Evolutionary conservation across 768 basidiomycete species (phyloP), one percentile per base, ranked within the genome.

Genomic region (Artomyces pyxidatus): DNA sequence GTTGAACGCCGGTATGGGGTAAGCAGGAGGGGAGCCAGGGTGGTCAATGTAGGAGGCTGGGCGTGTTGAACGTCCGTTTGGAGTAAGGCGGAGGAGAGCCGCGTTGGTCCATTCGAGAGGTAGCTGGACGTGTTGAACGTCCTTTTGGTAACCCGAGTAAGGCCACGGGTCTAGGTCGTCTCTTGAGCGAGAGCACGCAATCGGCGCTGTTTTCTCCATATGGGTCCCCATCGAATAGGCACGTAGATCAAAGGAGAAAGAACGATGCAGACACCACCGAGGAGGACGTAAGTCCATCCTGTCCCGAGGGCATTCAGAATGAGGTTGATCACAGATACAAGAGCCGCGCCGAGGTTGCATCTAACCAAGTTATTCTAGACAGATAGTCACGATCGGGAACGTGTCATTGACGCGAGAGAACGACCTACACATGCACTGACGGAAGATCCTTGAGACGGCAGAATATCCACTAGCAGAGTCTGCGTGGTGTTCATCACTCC

Each of bases 211-310:
- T 68, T 65, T 12, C 81, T 71, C 67, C 69, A 83, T 16, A 58
- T 60, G 14, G 85, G 82, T 6, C 83, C 85, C 40, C 78, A 66
- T 47, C 62, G 61, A 17, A 81, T 65, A 22, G 72, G 67, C 19
- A 82, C 50, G 58, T 69, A 80, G 35, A 78, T 60, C 45, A 80
- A 61, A 0, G 84, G 83, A 3, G 70, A 54, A 19, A 70, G 65
- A 0, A 75, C 56, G 8, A 77, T 50, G 45, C 71, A 66, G 27
- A 84, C 58, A 3, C 73, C 74, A 3, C 69, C 73, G n/a, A 85
- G 67, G 12, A 86, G 62, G 25, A 80, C 68, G 57, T 83, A 88
- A 2, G 85, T 78, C 82, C 83, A 88, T 6, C 85, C 85, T 5
- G 72, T 56, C 11, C 78, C 78, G 17, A 88, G 65, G 2, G 69